Evolutionary conservation across 2,329 filamentous ascomycete species (phyloP).

Genomic region (Cryphonectria naterciae): DNA sequence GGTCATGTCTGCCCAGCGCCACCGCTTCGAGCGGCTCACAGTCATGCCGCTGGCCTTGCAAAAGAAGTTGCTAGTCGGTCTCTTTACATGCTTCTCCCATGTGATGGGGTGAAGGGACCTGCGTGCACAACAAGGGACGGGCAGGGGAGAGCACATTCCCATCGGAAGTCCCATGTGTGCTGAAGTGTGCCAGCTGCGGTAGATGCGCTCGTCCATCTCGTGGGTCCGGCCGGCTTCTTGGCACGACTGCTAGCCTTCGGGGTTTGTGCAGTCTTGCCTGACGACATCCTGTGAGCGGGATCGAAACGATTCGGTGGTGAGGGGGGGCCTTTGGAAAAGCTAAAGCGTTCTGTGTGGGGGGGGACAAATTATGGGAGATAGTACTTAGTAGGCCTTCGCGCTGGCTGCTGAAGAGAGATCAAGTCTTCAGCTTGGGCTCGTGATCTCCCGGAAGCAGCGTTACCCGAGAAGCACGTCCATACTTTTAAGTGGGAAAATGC

Average conservation of each 20-base stretch:
- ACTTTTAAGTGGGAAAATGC: neutral
- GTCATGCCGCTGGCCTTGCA: neutral
- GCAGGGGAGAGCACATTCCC: neutral
- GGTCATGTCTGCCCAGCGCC: neutral
- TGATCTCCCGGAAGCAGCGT: neutral
- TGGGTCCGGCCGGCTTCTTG: neutral
- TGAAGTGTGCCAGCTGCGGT: neutral
- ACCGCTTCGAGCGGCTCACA: neutral
- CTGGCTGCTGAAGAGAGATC: neutral
- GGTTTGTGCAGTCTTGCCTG: neutral
- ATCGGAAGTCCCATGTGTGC: neutral
- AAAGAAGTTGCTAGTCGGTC: neutral
- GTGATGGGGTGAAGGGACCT: neutral
- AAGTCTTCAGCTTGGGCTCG: neutral
- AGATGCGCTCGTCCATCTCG: constrained; percentile 10
- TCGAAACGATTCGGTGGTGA: neutral
- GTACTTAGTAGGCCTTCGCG: neutral
- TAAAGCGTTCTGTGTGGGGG: neutral
- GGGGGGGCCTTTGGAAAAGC: neutral
- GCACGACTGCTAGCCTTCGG: neutral
- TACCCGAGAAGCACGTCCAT: neutral
- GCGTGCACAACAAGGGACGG: neutral
- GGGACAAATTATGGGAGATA: neutral
- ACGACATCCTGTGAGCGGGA: neutral
- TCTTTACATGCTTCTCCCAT: neutral